phyloP scores from a whole-genome alignment of 164 flowering plant genomes.

The Liquidambar formosana region DNA sequence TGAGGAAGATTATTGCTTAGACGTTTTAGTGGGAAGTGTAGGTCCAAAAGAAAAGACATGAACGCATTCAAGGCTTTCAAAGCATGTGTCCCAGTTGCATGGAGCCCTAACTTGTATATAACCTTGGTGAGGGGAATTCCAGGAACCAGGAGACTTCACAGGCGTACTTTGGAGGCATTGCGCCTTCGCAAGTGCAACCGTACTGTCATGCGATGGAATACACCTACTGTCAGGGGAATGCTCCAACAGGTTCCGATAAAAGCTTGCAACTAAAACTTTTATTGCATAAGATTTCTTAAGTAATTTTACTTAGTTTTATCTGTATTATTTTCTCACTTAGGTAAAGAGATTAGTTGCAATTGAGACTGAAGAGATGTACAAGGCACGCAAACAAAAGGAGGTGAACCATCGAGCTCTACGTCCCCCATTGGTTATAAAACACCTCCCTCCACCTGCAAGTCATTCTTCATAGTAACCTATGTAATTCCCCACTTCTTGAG shows the following conservation, averaged over 20 bases:
- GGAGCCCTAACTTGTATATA: slow-evolving; percentile 79
- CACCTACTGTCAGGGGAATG: slow-evolving; percentile 94
- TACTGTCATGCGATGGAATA: slow-evolving; percentile 84
- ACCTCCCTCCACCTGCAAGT: slow-evolving; percentile 35
- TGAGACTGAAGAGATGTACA: slow-evolving; percentile 92
- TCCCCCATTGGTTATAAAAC: slow-evolving; percentile 70
- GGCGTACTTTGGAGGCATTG: slow-evolving; percentile 82
- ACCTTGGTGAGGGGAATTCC: slow-evolving; percentile 89
- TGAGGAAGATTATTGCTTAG: background rate
- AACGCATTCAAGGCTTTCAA: slow-evolving; percentile 86
- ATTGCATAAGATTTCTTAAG: background rate
- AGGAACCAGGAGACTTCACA: slow-evolving; percentile 79
- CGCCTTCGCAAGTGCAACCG: slow-evolving; percentile 78
- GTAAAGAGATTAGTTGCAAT: slow-evolving; percentile 88
- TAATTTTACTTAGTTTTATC: background rate
- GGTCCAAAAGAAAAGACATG: slow-evolving; percentile 37
- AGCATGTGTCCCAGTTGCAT: slow-evolving; percentile 71
- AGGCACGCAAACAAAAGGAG: slow-evolving; percentile 66
- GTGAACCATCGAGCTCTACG: slow-evolving; percentile 70
- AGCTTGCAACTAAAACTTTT: background rate
- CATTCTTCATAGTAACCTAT: slow-evolving; percentile 32
- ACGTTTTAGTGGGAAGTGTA: background rate
- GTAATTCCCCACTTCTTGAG: background rate
- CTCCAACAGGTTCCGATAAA: slow-evolving; percentile 67
- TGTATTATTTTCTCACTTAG: slow-evolving; percentile 27